A percentile compares a stretch with the other conserved stretches of the same genome.
Evolutionary conservation across 225 moss, liverwort and hornwort species (phyloP).

Genomic region (Bryum argenteum): DNA sequence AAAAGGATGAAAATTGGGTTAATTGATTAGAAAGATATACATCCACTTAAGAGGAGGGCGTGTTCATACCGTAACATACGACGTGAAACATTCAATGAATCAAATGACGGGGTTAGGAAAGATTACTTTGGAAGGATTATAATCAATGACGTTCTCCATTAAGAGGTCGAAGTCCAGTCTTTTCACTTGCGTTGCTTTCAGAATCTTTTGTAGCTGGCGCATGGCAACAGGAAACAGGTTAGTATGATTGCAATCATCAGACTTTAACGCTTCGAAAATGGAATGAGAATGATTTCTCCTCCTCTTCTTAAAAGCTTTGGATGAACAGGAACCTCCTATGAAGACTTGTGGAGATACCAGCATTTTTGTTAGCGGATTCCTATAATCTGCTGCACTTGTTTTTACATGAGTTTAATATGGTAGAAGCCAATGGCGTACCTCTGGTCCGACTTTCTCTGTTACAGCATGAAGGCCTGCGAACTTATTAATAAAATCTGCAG

Average conservation of each 20-base stretch:
- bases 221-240: conserved; percentile 19
- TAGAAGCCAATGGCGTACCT: conserved; percentile 51
- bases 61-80: not conserved
- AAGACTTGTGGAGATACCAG: not conserved
- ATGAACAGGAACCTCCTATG: not conserved
- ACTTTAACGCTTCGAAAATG: not conserved
- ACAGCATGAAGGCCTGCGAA: conserved; percentile 75
- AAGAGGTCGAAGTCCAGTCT: conserved; percentile 88
- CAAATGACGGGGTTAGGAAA: conserved; percentile 18
- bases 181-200: conserved; percentile 82
- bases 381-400: conserved; percentile 1
- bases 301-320: not conserved
- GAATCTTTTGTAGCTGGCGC: conserved; percentile 79
- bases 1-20: conserved; percentile 4
- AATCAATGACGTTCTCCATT: conserved; percentile 90
- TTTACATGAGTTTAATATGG: not conserved
- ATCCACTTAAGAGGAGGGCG: not conserved
- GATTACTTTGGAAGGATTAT: conserved; percentile 51
- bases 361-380: conserved; percentile 1
- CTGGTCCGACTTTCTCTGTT: conserved; percentile 72
- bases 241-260: conserved; percentile 1
- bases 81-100: not conserved
- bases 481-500: conserved; percentile 75
- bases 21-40: not conserved
- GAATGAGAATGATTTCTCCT: not conserved